phyloP scores from a whole-genome alignment of 768 basidiomycete species.

The Boletus subcaerulescens region DNA sequence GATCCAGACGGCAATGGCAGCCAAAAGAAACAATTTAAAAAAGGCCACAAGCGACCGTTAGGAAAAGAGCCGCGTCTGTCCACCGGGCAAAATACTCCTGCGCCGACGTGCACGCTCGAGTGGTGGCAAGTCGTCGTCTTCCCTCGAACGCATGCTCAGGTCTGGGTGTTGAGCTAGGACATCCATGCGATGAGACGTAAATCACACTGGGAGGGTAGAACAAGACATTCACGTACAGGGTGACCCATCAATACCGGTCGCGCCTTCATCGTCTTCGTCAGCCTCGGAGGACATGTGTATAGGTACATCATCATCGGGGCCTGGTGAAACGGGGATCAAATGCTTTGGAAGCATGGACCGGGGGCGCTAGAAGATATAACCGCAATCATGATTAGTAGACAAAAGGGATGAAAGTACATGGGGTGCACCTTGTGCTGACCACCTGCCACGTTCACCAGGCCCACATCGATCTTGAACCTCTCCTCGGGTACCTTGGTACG shows the following conservation, averaged over 20 bases:
- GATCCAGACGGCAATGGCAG: too few relatives aligned
- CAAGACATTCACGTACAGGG: conserved; percentile 17
- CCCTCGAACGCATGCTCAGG: conserved; percentile 29
- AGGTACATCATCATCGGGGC: conserved; percentile 5
- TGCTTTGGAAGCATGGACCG: conserved; percentile 71
- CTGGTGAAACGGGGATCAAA: conserved; percentile 37
- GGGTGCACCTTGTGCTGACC: conserved; percentile 57
- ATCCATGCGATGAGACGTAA: conserved; percentile 2
- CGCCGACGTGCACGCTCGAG: conserved; percentile 66
- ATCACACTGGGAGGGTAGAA: neutral
- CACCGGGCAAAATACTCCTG: conserved; percentile 35
- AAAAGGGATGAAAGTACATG: neutral
- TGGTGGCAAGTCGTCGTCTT: conserved; percentile 61
- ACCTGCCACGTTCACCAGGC: conserved; percentile 53
- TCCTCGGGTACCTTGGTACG: conserved; percentile 60
- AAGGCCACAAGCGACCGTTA: neutral
- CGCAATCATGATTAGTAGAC: neutral
- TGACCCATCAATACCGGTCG: conserved; percentile 20
- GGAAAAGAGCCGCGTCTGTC: conserved; percentile 26
- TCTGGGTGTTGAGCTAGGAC: conserved; percentile 24
- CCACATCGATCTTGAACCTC: conserved; percentile 63
- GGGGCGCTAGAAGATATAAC: conserved; percentile 39
- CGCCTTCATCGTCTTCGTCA: conserved; percentile 32
- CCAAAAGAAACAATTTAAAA: too few relatives aligned
- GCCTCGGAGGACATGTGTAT: conserved; percentile 24